phyloP scores from a whole-genome alignment of 2,329 filamentous ascomycete genomes.

The Penicillium vulpinum region DNA sequence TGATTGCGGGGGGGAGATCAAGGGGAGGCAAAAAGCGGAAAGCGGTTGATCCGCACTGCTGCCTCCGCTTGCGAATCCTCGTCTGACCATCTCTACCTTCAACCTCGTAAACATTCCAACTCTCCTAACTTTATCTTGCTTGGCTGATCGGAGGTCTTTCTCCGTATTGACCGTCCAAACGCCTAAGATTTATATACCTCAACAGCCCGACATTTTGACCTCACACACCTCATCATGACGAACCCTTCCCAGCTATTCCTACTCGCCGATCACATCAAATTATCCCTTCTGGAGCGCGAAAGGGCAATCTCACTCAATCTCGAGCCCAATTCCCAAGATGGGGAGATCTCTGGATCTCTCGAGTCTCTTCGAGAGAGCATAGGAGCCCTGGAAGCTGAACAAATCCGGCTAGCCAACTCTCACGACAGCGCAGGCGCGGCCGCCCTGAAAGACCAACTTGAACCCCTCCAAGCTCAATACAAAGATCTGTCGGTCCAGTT shows the following conservation, averaged over 20 bases:
- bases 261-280: constrained; percentile 93
- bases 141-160: constrained; percentile 10
- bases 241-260: constrained; percentile 78
- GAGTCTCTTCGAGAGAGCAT: constrained; percentile 83
- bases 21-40: constrained; percentile 21
- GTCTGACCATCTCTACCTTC: constrained; percentile 14
- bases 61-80: constrained; percentile 14
- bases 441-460: constrained; percentile 65
- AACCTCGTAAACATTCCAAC: background rate
- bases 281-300: constrained; percentile 88
- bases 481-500: constrained; percentile 78
- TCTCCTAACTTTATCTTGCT: background rate
- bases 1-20: constrained; percentile 16
- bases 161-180: constrained; percentile 1
- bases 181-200: background rate
- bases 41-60: constrained; percentile 23
- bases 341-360: constrained; percentile 82
- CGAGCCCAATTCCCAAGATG: constrained; percentile 77
- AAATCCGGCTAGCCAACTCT: constrained; percentile 60
- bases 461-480: constrained; percentile 70
- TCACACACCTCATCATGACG: constrained; percentile 41
- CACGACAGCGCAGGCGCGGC: constrained; percentile 48
- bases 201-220: constrained; percentile 5
- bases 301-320: constrained; percentile 79
- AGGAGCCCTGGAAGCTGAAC: constrained; percentile 65